Evolutionary conservation across 345 rosid genomes (phyloP).

Genomic region (Populus deltoides): DNA sequence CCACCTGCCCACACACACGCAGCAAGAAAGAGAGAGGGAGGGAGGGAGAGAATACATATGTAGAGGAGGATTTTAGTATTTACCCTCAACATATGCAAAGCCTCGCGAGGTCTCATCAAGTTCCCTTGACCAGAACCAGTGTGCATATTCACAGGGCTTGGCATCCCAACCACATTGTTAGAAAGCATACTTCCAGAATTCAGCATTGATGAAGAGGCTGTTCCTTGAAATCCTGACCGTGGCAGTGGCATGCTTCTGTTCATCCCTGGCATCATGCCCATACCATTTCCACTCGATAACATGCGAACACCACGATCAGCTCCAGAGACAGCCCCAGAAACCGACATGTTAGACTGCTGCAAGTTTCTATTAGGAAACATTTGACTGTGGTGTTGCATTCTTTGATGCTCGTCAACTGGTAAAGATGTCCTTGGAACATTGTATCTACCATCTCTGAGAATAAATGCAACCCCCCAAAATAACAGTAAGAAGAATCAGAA

Average conservation of each 20-base stretch:
- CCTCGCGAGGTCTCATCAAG: constrained; percentile 74
- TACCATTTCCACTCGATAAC: constrained; percentile 66
- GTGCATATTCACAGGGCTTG: constrained; percentile 61
- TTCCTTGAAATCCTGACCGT: constrained; percentile 78
- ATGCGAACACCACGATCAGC: constrained; percentile 58
- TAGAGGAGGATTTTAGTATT: constrained; percentile 24
- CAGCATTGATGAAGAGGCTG: constrained; percentile 63
- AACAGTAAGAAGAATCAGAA: constrained; percentile 14
- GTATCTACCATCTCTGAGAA: constrained; percentile 69
- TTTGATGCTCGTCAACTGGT: constrained; percentile 79
- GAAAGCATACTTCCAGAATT: constrained; percentile 66
- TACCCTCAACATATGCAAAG: constrained; percentile 73
- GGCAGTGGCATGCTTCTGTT: constrained; percentile 69
- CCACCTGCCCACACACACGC: no score
- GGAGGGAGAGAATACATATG: neutral
- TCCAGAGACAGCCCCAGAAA: constrained; percentile 64
- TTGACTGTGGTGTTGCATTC: constrained; percentile 69
- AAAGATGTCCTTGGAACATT: constrained; percentile 66
- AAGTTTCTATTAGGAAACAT: constrained; percentile 60
- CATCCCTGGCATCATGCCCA: constrained; percentile 61
- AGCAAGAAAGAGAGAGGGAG: neutral
- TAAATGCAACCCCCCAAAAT: constrained; percentile 10
- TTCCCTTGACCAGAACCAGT: constrained; percentile 67
- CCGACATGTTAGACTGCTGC: constrained; percentile 70
- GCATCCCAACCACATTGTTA: constrained; percentile 65